Evolutionary conservation across 495 filamentous ascomycete species (phyloP), one percentile per base, ranked within the genome.

Genomic region (Penicillium lagena): DNA sequence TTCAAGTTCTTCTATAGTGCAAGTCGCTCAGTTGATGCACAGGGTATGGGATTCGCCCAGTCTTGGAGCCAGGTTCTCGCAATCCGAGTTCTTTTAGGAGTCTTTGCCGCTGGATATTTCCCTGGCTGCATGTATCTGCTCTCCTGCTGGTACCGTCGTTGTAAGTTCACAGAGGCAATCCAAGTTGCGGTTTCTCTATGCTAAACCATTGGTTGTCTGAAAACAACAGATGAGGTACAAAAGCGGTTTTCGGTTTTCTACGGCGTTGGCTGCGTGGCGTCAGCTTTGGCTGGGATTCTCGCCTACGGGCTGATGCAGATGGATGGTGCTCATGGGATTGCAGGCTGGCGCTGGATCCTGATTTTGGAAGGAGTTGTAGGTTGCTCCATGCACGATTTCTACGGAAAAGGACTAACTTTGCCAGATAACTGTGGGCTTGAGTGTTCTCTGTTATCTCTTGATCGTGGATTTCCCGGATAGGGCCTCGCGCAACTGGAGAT

Each of bases 341-440:
- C 51, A 13, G 82, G 82, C 28, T 86, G 82, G 83, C 59, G 77
- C 37, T 83, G 80, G 80, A 78, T 78, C 31, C 81, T 83, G 58
- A 79, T 83, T 51, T 71, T 82, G 12, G 77, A 83, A 46, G 78
- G 78, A 27, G 59, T 79, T 49, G 62, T 67, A 22, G 0, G 22
- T 22, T 22, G 22, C 22, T 22, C 22, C 22, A 6, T 6, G 2
- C 22, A 6, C 22, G 6, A 0, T 22, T 22, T 22, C 22, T 22
- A 22, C 2, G 4, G 4, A 6, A 22, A 1, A 17, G 17, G 4
- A 22, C n/a, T 34, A 34, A 34, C 32, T 10, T 34, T 34, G 32
- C n/a, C 32, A 67, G 64, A 60, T 77, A 29, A 76, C 72, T 8
- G 63, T 64, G 1, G 40, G 57, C 1, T 62, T 75, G 15, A 64